Percentiles rank a stretch among this genome's conserved stretches.
These are phyloP conservation scores for Torrubiella hemipterigena DNA, from an alignment of 2,329 filamentous ascomycete genomes.

Conservation along the genomic window DNA sequence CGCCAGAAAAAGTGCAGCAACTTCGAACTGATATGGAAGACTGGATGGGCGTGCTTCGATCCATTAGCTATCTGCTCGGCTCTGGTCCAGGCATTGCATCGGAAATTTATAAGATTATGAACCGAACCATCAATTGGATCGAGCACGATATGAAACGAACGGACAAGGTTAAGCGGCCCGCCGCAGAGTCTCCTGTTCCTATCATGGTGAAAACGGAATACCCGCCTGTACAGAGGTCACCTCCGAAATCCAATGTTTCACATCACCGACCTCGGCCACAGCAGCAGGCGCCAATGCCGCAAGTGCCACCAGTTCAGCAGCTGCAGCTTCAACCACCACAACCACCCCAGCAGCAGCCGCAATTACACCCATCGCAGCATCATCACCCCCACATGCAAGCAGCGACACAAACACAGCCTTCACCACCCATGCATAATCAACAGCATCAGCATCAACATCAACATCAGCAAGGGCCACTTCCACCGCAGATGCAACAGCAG, in stretches of 20 bases:
- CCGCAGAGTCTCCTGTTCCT: too few species aligned
- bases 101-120: conserved; percentile 34
- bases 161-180: too few species aligned
- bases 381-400: conserved; percentile 13
- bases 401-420: conserved; percentile 14
- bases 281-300: conserved; percentile 23
- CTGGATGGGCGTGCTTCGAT: conserved; percentile 57
- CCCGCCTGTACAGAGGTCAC: not conserved
- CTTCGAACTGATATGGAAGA: conserved; percentile 55
- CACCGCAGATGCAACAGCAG: not conserved
- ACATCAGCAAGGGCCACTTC: not conserved
- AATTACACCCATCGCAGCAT: conserved; percentile 13
- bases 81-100: conserved; percentile 29
- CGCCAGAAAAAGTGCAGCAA: conserved; percentile 42
- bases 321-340: conserved; percentile 24
- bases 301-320: conserved; percentile 19
- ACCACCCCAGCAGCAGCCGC: conserved; percentile 15
- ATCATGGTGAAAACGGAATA: conserved; percentile 2
- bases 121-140: conserved; percentile 40
- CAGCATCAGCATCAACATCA: conserved; percentile 5
- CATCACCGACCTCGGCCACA: conserved; percentile 12
- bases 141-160: conserved; percentile 34
- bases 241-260: not conserved
- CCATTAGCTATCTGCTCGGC: conserved; percentile 51
- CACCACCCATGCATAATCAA: conserved; percentile 3